These are phyloP conservation scores for Sindora glabra DNA, from an alignment of 306 rosid species.

Conservation along the genomic window DNA sequence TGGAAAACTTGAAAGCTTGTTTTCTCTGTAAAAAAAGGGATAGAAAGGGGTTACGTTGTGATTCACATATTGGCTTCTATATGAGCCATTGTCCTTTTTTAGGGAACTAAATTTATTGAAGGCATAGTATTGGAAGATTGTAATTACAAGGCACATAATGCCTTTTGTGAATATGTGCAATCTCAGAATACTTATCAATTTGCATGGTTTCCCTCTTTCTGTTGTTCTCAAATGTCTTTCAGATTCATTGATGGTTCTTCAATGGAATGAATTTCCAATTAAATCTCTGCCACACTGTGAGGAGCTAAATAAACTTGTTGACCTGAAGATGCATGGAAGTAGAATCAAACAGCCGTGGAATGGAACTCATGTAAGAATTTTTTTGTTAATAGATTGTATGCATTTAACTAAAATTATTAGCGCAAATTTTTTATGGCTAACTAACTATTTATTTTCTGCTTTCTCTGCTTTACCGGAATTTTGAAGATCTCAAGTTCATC, in stretches of 20 bases:
- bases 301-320: not conserved
- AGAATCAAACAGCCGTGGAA: not conserved
- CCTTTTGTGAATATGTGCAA: not conserved
- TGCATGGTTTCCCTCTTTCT: not conserved
- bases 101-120: too few species aligned
- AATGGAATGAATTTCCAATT: not conserved
- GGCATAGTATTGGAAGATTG: too few species aligned
- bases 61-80: too few species aligned
- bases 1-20: too few species aligned
- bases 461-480: not conserved
- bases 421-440: too few species aligned
- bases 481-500: not conserved
- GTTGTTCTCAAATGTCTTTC: not conserved
- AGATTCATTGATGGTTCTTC: not conserved
- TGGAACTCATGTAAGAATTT: not conserved
- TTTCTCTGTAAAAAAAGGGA: too few species aligned
- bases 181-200: not conserved
- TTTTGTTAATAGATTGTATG: not conserved
- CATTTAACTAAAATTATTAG: not conserved
- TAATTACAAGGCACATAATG: too few species aligned
- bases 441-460: too few species aligned
- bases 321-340: not conserved
- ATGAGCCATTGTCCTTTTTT: too few species aligned
- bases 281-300: not conserved
- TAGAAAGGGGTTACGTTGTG: too few species aligned